These are phyloP conservation scores for Leptodontidium sp. DNA, from an alignment of 2,329 filamentous ascomycete genomes.

Conservation along the genomic window DNA sequence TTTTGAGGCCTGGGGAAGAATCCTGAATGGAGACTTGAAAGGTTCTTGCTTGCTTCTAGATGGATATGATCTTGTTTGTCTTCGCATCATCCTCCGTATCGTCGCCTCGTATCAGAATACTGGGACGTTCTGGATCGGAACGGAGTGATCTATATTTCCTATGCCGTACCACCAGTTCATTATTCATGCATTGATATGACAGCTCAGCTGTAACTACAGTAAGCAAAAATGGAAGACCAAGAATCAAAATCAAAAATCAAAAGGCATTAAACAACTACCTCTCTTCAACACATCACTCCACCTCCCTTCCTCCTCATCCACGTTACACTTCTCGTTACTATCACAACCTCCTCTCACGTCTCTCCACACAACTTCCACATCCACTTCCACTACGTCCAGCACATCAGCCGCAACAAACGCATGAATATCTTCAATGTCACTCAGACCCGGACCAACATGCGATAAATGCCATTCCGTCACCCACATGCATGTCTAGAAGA, in stretches of 20 bases:
- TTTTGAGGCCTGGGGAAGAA: neutral
- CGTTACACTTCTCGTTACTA: neutral
- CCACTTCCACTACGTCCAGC: neutral
- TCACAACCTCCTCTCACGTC: neutral
- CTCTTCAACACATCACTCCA: neutral
- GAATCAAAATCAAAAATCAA: neutral
- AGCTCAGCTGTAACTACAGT: neutral
- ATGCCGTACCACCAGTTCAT: neutral
- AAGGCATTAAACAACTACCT: neutral
- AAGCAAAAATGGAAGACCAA: neutral
- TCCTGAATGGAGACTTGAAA: neutral
- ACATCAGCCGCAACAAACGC: too few species aligned
- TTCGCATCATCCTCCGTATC: too few species aligned
- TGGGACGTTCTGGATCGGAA: too few species aligned
- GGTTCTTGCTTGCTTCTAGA: too few species aligned
- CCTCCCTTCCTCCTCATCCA: neutral
- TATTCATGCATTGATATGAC: neutral
- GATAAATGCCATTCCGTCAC: slow-evolving; percentile 11
- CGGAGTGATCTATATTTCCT: too few species aligned
- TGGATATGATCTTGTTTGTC: too few species aligned
- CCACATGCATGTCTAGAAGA: neutral
- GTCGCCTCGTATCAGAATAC: too few species aligned
- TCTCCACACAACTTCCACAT: neutral
- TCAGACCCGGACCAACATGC: too few species aligned
- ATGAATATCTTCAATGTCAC: too few species aligned